These are phyloP conservation scores for Colletotrichum gloeosporioides DNA, from an alignment of 2,329 filamentous ascomycete genomes.

Conservation along the genomic window DNA sequence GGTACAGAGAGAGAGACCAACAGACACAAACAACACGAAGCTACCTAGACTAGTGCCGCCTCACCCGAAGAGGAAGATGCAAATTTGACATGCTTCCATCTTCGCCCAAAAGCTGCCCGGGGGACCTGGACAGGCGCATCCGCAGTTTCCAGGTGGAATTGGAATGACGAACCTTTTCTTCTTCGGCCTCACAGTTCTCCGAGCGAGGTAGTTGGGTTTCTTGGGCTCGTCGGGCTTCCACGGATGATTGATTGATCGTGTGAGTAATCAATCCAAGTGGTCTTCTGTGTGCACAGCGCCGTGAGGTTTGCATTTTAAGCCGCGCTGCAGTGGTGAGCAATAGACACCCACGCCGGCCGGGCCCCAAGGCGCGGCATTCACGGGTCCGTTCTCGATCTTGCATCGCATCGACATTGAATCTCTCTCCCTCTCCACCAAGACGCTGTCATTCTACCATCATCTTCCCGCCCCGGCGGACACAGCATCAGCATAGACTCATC, in stretches of 20 bases:
- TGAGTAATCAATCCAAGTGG: neutral
- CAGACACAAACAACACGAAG: neutral
- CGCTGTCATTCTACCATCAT: neutral
- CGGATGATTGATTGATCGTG: neutral
- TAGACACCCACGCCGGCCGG: neutral
- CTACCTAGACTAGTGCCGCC: neutral
- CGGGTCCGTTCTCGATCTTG: neutral
- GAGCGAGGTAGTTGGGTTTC: neutral
- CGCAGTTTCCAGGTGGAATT: neutral
- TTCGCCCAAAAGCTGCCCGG: neutral
- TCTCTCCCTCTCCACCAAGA: neutral
- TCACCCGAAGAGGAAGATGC: neutral
- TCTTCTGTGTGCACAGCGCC: neutral
- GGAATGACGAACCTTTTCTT: constrained; percentile 1
- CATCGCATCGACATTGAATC: neutral
- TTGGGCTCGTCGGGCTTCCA: neutral
- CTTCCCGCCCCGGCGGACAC: neutral
- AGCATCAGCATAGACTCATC: neutral
- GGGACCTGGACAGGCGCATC: neutral
- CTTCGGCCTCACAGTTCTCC: neutral
- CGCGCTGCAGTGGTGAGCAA: neutral
- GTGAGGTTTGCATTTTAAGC: neutral
- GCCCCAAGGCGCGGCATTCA: neutral
- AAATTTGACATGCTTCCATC: neutral
- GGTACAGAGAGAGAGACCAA: neutral